Evolutionary conservation across 306 rosid genomes (phyloP), one percentile per base, ranked within the genome.

Genomic region (Prunus armeniaca): DNA sequence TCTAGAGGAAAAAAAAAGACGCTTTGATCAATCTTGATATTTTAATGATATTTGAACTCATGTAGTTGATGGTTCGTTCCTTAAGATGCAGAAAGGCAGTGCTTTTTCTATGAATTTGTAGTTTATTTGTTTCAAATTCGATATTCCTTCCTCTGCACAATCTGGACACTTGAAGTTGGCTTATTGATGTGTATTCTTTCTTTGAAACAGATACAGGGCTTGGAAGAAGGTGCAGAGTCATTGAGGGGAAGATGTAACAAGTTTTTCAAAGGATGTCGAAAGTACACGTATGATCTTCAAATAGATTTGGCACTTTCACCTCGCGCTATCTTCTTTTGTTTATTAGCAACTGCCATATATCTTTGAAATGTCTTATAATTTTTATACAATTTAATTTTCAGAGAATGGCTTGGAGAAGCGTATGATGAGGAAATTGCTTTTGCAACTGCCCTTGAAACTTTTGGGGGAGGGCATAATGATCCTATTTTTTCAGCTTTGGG

Each of bases 351-450:
- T 25, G 14, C 38, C 27, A 45, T 60, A 7, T 67, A 4, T 50
- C 28, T 71, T 34, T 32, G 32, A 51, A 71, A 72, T 57, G 64
- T 73, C 67, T 80, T 76, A 70, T 81, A 51, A 72, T 76, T 56
- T 64, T 80, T 5, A 13, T 55, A 45, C 84, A 73, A 55, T 84
- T 52, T 79, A 56, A 77, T 60, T 57, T 72, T 28, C 87, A 95
- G 98, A 75, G 97, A 95, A 89, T 96, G 97, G 68, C 97, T 95
- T 69, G 97, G 97, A 57, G 98, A 92, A 83, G 96, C 89, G 56
- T 95, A 90, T 51, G 98, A 95, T 75, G 97, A 97, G 43, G 97
- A 95, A 80, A 92, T 95, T 74, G 97, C 98, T 75, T 95, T 95
- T 90, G 95, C 93, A 69, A 90, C 90, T 84, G 93, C 98, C 52